These are phyloP conservation scores for Tolypocladium cylindrosporum DNA, from an alignment of 2,329 filamentous ascomycete species.

Conservation along the genomic window DNA sequence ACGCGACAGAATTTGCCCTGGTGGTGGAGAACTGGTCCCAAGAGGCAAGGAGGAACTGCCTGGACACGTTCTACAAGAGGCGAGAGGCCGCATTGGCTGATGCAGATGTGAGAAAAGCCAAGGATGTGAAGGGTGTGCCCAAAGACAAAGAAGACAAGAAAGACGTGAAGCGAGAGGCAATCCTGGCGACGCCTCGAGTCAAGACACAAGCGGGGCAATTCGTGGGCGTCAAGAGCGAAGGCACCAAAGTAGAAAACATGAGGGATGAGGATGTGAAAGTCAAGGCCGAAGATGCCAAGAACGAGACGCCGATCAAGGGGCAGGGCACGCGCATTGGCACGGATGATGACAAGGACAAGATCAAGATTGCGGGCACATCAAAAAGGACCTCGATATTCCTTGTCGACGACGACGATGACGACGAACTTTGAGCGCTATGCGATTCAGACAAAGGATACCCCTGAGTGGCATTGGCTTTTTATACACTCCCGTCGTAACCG, in stretches of 20 bases:
- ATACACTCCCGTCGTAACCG: not conserved
- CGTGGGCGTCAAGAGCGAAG: conserved; percentile 2
- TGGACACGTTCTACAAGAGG: conserved; percentile 70
- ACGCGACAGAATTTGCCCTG: conserved; percentile 75
- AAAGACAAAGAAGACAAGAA: conserved; percentile 2
- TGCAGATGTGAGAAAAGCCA: not conserved
- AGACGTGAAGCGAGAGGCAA: conserved; percentile 2
- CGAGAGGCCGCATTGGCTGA: conserved; percentile 38
- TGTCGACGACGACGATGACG: conserved; percentile 26
- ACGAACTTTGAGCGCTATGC: conserved; percentile 20
- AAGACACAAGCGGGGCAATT: conserved; percentile 3
- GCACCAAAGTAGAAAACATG: not conserved
- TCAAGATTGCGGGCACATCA: conserved; percentile 11
- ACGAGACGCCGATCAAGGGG: not conserved
- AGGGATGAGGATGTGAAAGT: conserved; percentile 6
- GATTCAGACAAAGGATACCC: conserved; percentile 14
- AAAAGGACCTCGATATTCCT: conserved; percentile 25
- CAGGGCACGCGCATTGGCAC: not conserved
- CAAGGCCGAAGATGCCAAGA: not conserved
- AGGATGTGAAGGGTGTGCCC: conserved; percentile 1
- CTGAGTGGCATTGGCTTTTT: conserved; percentile 1
- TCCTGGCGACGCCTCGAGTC: not conserved
- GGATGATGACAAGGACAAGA: not conserved
- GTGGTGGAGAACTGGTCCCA: conserved; percentile 87
- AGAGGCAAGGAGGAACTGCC: conserved; percentile 64